A percentile compares a stretch with the other conserved stretches of the same genome.
These are phyloP conservation scores for Cichorium intybus DNA, from an alignment of 140 eudicot species.

Conservation along the genomic window DNA sequence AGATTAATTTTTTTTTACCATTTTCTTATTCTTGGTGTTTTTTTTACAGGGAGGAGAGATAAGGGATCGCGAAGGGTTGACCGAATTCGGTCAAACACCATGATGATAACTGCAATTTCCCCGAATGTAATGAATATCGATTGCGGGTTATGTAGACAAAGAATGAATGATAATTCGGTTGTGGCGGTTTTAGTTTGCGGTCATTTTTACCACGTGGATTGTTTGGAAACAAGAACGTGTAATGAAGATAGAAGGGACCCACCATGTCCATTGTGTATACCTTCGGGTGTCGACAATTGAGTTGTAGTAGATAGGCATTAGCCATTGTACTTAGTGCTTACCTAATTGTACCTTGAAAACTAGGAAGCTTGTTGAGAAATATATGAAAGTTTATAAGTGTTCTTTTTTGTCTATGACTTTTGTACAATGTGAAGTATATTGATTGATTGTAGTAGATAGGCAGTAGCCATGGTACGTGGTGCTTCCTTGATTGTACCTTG, in stretches of 20 bases:
- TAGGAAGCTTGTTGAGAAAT: constrained; percentile 18
- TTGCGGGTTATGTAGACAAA: constrained; percentile 56
- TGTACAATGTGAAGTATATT: no score
- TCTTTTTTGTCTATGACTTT: background rate
- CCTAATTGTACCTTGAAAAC: constrained; percentile 16
- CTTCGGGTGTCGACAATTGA: constrained; percentile 1
- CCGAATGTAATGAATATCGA: constrained; percentile 31
- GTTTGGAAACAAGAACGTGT: constrained; percentile 55
- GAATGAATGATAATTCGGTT: constrained; percentile 38
- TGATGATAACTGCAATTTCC: constrained; percentile 26
- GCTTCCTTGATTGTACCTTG: no score
- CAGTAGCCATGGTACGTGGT: no score
- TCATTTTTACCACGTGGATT: constrained; percentile 72
- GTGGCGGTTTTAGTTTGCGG: constrained; percentile 86
- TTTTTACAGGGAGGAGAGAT: constrained; percentile 45
- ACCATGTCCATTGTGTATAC: constrained; percentile 59
- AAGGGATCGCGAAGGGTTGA: constrained; percentile 49
- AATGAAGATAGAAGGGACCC: constrained; percentile 62
- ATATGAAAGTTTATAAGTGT: constrained; percentile 1
- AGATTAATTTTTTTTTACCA: background rate
- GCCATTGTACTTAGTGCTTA: constrained; percentile 14
- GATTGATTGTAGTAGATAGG: no score
- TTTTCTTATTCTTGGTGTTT: background rate
- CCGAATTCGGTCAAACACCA: constrained; percentile 45
- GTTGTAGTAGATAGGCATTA: constrained; percentile 10